Percentiles rank a stretch among this genome's conserved stretches.
Conservation (phyloP, 306 rosid species). For the Hippophae tibetana region DNA sequence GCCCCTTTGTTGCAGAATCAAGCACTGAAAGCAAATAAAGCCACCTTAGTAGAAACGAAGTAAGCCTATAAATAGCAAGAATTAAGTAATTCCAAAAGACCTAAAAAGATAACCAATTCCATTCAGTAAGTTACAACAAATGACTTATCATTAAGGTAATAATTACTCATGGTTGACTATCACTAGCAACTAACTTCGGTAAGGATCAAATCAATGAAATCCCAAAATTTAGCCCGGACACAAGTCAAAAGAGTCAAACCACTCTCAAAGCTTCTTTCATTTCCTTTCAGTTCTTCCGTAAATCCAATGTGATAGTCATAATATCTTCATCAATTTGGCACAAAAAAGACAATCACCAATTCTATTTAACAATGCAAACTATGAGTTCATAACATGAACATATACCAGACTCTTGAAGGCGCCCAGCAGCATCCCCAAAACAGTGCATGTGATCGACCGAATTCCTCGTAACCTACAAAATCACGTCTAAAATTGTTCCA, state of each 20-base stretch:
- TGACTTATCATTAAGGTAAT: too few species aligned
- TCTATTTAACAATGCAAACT: not conserved
- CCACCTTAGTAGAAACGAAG: not conserved
- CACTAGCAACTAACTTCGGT: too few species aligned
- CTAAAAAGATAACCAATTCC: too few species aligned
- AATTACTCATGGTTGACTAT: too few species aligned
- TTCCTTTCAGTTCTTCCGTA: too few species aligned
- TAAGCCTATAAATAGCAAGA: not conserved
- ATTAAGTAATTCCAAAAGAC: too few species aligned
- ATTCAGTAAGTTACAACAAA: too few species aligned
- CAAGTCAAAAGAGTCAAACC: too few species aligned
- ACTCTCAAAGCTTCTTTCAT: too few species aligned
- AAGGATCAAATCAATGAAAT: too few species aligned
- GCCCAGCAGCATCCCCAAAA: slow-evolving; percentile 74
- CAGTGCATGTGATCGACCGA: slow-evolving; percentile 75
- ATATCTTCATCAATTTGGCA: not conserved
- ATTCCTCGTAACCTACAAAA: slow-evolving; percentile 47
- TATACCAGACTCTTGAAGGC: slow-evolving; percentile 83
- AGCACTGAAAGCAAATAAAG: slow-evolving; percentile 41
- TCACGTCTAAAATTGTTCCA: not conserved
- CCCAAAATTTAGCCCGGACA: too few species aligned
- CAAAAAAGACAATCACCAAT: not conserved
- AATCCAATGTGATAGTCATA: not conserved
- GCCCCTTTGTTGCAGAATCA: slow-evolving; percentile 78
- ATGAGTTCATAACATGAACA: not conserved